phyloP scores from a whole-genome alignment of 208 protist species.

The Wallacemonas sp. region DNA sequence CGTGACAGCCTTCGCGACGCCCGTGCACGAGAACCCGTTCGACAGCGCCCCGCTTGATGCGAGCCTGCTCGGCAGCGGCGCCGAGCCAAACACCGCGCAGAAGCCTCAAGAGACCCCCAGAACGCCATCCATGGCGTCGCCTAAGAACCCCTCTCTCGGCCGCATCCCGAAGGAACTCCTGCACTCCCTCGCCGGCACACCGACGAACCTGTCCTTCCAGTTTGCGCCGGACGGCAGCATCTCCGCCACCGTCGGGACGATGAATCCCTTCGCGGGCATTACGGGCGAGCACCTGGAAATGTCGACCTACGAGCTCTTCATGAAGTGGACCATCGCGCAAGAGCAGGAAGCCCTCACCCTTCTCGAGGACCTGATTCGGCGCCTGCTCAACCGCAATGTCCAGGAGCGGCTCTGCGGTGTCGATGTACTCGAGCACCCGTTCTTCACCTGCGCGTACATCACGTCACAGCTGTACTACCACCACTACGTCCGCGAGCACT shows the following conservation, averaged over 20 bases:
- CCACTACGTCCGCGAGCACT: slow-evolving; percentile 18
- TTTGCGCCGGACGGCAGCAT: slow-evolving; percentile 22
- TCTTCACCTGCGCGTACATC: slow-evolving; percentile 82
- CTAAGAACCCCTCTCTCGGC: slow-evolving; percentile 1
- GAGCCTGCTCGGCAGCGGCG: background rate
- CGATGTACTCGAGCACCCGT: slow-evolving; percentile 82
- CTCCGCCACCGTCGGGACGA: slow-evolving; percentile 9
- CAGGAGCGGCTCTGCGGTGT: slow-evolving; percentile 62
- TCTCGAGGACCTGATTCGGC: slow-evolving; percentile 61
- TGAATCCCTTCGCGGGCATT: slow-evolving; percentile 19
- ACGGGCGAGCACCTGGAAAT: slow-evolving; percentile 32
- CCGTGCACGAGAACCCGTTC: too few relatives aligned
- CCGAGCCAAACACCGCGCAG: too few relatives aligned
- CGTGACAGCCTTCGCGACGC: too few relatives aligned
- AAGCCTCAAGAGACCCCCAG: background rate
- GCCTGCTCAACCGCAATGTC: slow-evolving; percentile 55
- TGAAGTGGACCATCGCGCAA: slow-evolving; percentile 48
- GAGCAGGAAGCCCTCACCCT: slow-evolving; percentile 36
- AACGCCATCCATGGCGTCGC: background rate
- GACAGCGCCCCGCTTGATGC: background rate
- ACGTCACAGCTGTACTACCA: slow-evolving; percentile 77
- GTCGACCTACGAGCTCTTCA: slow-evolving; percentile 35
- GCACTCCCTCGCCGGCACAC: slow-evolving; percentile 16
- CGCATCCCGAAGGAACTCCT: slow-evolving; percentile 12
- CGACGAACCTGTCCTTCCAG: slow-evolving; percentile 28